Evolutionary conservation across 495 filamentous ascomycete species (phyloP).

Genomic region (Mytilinidion resinicola): DNA sequence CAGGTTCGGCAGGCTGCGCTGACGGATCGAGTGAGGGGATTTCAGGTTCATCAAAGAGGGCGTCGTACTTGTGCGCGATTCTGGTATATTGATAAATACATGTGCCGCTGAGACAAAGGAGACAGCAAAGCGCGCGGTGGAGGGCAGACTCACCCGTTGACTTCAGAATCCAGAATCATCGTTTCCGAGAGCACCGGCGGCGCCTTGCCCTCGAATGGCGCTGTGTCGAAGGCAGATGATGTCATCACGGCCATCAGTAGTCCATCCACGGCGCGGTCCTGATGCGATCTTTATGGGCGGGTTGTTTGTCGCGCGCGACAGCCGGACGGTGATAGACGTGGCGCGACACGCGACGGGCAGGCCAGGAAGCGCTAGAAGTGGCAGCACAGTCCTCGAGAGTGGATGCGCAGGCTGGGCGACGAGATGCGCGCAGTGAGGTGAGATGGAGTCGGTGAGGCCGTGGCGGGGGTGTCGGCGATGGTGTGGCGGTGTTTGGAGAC

Average conservation of each 20-base stretch:
- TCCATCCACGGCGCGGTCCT: constrained; percentile 22
- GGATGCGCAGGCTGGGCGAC: neutral
- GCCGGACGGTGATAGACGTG: neutral
- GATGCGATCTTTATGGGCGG: neutral
- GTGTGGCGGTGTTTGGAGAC: no score
- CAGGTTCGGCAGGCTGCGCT: constrained; percentile 2
- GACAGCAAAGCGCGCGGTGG: constrained; percentile 6
- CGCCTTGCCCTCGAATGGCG: constrained; percentile 44
- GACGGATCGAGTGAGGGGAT: neutral
- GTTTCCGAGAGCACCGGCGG: constrained; percentile 40
- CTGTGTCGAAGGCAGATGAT: constrained; percentile 34
- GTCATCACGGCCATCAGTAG: constrained; percentile 49
- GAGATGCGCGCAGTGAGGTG: no score
- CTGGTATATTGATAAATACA: constrained; percentile 13
- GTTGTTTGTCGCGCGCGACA: neutral
- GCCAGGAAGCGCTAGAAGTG: neutral
- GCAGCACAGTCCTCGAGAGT: neutral
- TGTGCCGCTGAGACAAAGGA: neutral
- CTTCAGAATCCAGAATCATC: constrained; percentile 41
- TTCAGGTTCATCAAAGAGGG: constrained; percentile 22
- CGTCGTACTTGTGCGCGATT: constrained; percentile 10
- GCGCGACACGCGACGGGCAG: constrained; percentile 1
- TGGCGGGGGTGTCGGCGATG: no score
- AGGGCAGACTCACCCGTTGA: constrained; percentile 43
- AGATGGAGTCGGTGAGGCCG: no score